Base-by-base conservation (phyloP, 306 rosid species). In the Ziziphus jujuba region DNA sequence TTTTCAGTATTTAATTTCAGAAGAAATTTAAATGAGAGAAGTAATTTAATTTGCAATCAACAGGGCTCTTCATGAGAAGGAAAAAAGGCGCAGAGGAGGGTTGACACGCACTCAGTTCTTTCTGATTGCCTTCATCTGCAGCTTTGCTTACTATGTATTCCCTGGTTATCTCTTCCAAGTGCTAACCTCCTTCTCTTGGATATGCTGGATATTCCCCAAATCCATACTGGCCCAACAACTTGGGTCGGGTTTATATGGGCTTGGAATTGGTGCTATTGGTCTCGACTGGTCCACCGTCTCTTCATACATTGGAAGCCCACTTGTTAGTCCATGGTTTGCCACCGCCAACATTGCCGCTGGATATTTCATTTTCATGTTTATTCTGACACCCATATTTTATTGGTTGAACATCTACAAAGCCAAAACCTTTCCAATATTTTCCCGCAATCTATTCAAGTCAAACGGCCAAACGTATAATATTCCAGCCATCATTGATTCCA, bases 321-420 rank as follows among this genome's bases (percentile, higher is more conserved):
- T 92, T 0, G 96, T 95, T 0, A 92, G 98, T 64, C 98, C 98
- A 74, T 92, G 95, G 96, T 92, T 92, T 72, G 98, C 98, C 51
- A 92, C 98, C 0, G 98, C 95, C 35, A 92, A 92, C 23, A 89
- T 92, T 1, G 98, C 96, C 1, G 96, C 21, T 2, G 98, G 98
- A 0, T 92, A 71, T 44, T 47, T 84, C 36, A 52, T 82, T 6
- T 85, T 87, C 14, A 82, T 92, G 96, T 89, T 89, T 65, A 48
- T 89, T 38, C 57, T 89, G 71, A 84, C 89, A 3, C 98, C 98
- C 2, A 17, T 81, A 0, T 81, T 71, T 57, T 92, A 92, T 53
- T 92, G 98, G 98, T 24, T 87, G 10, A 65, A 89, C n/a, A 59
- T 84, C 38, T 92, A 81, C 74, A 65, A 68, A 3, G 95, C 98